phyloP scores from a whole-genome alignment of 306 rosid genomes.

The Glycine soja region DNA sequence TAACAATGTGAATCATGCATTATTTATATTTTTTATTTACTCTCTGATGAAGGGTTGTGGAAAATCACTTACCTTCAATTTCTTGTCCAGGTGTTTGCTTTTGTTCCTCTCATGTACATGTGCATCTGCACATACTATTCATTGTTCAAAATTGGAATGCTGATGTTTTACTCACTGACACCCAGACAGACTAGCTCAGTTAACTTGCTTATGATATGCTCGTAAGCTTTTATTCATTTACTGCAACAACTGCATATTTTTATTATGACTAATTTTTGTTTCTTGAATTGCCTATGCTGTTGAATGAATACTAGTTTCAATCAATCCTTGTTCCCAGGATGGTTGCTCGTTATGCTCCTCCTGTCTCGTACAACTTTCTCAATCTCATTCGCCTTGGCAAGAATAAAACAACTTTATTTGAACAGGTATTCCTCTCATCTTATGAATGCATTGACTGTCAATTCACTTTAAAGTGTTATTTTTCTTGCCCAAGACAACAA shows the following conservation, averaged over 20 bases:
- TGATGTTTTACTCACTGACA: slow-evolving; percentile 91
- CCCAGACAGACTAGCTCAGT: slow-evolving; percentile 98
- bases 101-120: slow-evolving; percentile 96
- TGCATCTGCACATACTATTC: slow-evolving; percentile 98
- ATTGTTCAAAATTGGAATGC: slow-evolving; percentile 87
- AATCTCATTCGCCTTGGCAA: slow-evolving; percentile 77
- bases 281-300: slow-evolving; percentile 32
- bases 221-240: slow-evolving; percentile 66
- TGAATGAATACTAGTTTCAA: slow-evolving; percentile 31
- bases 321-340: slow-evolving; percentile 61
- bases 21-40: slow-evolving; percentile 19
- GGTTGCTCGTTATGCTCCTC: slow-evolving; percentile 99
- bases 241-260: not conserved
- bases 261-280: not conserved
- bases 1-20: slow-evolving; percentile 32
- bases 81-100: slow-evolving; percentile 78
- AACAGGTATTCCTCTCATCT: slow-evolving; percentile 61
- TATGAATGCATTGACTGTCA: slow-evolving; percentile 22
- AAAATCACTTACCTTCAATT: slow-evolving; percentile 45
- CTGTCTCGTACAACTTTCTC: slow-evolving; percentile 92
- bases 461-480: slow-evolving; percentile 1
- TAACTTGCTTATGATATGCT: slow-evolving; percentile 98
- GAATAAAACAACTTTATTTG: slow-evolving; percentile 69
- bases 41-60: slow-evolving; percentile 40
- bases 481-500: slow-evolving; percentile 29